These are phyloP conservation scores for Brachypodium distachyon DNA, from an alignment of 202 grass and related monocot genomes.

Conservation along the genomic window DNA sequence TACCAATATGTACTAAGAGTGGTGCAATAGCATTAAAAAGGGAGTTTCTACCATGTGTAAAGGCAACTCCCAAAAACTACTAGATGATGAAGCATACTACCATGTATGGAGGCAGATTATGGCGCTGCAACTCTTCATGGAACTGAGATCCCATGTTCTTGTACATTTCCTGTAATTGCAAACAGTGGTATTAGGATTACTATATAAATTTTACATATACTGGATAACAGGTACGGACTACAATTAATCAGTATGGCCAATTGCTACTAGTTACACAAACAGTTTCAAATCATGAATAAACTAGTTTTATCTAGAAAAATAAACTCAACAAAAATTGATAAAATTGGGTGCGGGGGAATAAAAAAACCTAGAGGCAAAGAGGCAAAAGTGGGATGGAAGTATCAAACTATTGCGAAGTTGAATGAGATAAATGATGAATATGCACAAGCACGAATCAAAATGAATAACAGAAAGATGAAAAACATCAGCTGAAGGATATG, in stretches of 20 bases:
- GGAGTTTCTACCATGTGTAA: not conserved
- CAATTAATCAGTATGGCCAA: not conserved
- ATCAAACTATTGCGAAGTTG: slow-evolving; percentile 12
- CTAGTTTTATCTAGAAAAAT: not conserved
- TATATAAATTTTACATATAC: not conserved
- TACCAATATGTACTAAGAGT: not conserved
- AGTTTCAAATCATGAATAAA: not conserved
- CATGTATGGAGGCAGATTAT: slow-evolving; percentile 83
- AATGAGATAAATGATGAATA: not conserved
- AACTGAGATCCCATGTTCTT: slow-evolving; percentile 82
- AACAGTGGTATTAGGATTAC: not conserved
- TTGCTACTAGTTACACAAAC: not conserved
- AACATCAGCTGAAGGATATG: slow-evolving; percentile 1
- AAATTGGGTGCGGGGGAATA: not conserved
- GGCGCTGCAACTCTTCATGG: slow-evolving; percentile 89
- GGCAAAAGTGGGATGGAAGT: not conserved
- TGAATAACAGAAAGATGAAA: not conserved
- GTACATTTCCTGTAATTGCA: slow-evolving; percentile 83
- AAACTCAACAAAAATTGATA: not conserved
- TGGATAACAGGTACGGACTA: not conserved
- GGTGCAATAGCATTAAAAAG: not conserved
- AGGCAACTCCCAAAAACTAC: not conserved
- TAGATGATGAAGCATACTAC: slow-evolving; percentile 30
- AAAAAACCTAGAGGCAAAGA: not conserved
- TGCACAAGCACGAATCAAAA: not conserved